Base-by-base conservation (phyloP, 345 rosid species). In the Eucalyptus lansdowneana region DNA sequence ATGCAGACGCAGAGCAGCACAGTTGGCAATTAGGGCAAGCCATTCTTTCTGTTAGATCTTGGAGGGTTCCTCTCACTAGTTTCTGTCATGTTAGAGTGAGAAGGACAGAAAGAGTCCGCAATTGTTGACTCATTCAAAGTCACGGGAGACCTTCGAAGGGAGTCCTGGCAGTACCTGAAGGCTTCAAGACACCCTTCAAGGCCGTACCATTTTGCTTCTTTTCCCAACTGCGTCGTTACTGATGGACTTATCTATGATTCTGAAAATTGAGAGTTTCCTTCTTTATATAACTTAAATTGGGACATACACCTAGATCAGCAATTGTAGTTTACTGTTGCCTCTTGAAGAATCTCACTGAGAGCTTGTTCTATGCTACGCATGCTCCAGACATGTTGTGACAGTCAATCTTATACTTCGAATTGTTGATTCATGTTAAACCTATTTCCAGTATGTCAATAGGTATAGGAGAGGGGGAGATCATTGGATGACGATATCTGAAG, bases 81-180 rank as follows among this genome's bases (percentile, higher is more conserved):
- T 69, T 87, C 87, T 89, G 88, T 47, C 49, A 49, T 49, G 42
- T n/a, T 16, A 34, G 11, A 44, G 45, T 50, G 80, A 60, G 58
- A n/a, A 50, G 62, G 60, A 80, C 62, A 47, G 89, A 81, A 21
- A 80, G 86, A 89, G 93, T 88, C 91, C 17, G 76, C 93, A 89
- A 90, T 72, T 91, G 91, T 92, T 92, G 93, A 93, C 94, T 91
- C 42, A 7, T 50, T 34, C 49, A 67, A 67, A 40, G 85, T 76
- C 85, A 76, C 85, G 85, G 85, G 47, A 76, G 15, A 40, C 47
- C 47, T 76, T 22, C 12, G 47, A 40, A 40, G 47, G 47, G 44
- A 24, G 24, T 25, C 29, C 29, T 40, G 40, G 85, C 22, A 31
- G 29, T 50, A 11, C 47, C 47, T 17, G 62, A 19, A 86, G 60